phyloP scores from a whole-genome alignment of 2,329 filamentous ascomycete species.

The Bipolaris oryzae region DNA sequence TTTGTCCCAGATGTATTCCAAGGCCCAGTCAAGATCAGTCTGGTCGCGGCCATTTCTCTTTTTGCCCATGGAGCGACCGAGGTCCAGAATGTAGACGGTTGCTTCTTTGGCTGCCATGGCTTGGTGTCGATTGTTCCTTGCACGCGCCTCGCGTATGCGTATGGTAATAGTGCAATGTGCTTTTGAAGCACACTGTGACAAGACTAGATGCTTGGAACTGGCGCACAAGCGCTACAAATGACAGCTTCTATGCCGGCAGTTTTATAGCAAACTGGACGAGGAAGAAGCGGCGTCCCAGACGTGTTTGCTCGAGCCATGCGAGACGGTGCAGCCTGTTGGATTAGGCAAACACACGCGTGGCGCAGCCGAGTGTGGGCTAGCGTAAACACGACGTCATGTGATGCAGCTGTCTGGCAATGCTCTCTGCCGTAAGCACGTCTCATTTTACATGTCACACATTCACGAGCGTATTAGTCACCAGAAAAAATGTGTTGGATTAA shows the following conservation, averaged over 20 bases:
- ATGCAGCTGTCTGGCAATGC: neutral
- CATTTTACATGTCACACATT: neutral
- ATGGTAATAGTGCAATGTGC: neutral
- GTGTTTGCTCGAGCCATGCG: constrained; percentile 1
- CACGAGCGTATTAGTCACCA: neutral
- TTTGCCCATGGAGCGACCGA: constrained; percentile 83
- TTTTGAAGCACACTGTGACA: neutral
- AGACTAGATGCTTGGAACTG: neutral
- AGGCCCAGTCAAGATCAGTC: constrained; percentile 84
- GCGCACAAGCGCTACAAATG: neutral
- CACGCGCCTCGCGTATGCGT: constrained; percentile 2
- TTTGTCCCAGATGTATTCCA: constrained; percentile 95
- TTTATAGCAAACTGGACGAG: neutral
- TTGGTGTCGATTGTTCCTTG: neutral
- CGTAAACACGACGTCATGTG: constrained; percentile 6
- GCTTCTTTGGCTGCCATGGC: constrained; percentile 91
- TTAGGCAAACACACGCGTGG: constrained; percentile 13
- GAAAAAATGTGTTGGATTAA: neutral
- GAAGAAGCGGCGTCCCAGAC: neutral
- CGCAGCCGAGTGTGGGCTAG: constrained; percentile 1
- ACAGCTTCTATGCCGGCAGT: neutral
- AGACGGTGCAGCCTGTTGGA: constrained; percentile 8
- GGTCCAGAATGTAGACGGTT: constrained; percentile 87
- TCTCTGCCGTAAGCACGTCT: neutral
- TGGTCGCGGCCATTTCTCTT: constrained; percentile 72